These are phyloP conservation scores for Diaporthe humulicola DNA, from an alignment of 2,329 filamentous ascomycete genomes.

Conservation along the genomic window DNA sequence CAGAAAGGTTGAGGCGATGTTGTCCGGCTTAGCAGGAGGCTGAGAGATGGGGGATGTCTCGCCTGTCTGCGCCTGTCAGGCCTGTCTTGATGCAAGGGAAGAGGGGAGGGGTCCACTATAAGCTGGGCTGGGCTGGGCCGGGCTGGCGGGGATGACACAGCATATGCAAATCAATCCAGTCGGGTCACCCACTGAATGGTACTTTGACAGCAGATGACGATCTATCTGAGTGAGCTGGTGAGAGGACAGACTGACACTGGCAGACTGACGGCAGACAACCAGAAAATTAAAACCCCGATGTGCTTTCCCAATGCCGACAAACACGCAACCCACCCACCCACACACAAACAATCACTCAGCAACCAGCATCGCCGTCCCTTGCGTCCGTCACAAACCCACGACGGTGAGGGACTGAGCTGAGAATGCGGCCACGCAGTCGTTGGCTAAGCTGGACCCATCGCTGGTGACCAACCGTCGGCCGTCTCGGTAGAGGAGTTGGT, in stretches of 20 bases:
- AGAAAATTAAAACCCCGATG: neutral
- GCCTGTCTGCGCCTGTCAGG: neutral
- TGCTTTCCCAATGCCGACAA: neutral
- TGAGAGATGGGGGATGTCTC: neutral
- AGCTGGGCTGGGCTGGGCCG: neutral
- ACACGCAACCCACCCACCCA: neutral
- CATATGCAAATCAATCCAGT: neutral
- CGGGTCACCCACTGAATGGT: neutral
- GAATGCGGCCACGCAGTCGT: neutral
- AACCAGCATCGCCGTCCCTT: constrained; percentile 16
- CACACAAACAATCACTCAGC: neutral
- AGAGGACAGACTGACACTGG: neutral
- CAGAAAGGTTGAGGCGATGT: constrained; percentile 14
- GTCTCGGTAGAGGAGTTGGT: neutral
- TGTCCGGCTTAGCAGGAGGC: constrained; percentile 21
- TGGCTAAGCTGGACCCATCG: constrained; percentile 13
- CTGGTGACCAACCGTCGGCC: neutral
- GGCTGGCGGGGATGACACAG: constrained; percentile 4
- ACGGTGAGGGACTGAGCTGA: constrained; percentile 1
- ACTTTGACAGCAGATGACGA: constrained; percentile 9
- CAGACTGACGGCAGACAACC: neutral
- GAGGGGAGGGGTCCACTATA: constrained; percentile 11
- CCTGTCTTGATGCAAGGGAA: neutral
- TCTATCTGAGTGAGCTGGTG: neutral
- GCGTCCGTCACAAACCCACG: neutral